Conservation (phyloP, 2,329 filamentous ascomycete genomes). For the Hymenotorrendiella dingleyae region DNA sequence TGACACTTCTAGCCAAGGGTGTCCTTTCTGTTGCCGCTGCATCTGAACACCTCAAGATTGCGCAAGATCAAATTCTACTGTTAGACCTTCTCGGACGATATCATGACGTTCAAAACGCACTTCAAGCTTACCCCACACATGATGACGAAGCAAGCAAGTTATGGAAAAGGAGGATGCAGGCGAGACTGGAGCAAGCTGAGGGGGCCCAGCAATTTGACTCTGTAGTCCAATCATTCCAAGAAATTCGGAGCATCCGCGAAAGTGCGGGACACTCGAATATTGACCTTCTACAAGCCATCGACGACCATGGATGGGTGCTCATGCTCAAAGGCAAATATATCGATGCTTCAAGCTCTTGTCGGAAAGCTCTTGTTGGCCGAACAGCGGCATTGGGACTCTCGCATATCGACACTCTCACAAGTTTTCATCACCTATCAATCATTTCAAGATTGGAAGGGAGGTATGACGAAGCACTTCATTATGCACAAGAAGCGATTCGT, state of each 20-base stretch:
- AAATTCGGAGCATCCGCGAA: conserved; percentile 12
- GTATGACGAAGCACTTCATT: conserved; percentile 18
- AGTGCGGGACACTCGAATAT: conserved; percentile 5
- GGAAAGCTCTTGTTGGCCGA: conserved; percentile 18
- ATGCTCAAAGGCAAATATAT: conserved; percentile 20
- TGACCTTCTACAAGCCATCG: conserved; percentile 11
- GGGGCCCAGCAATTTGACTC: conserved; percentile 19
- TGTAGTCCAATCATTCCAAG: conserved; percentile 13
- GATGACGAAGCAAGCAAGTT: conserved; percentile 9
- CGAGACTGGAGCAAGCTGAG: conserved; percentile 18
- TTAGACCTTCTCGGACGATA: conserved; percentile 20
- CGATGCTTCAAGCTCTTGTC: conserved; percentile 17
- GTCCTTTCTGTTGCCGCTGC: conserved; percentile 19
- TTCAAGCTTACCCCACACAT: conserved; percentile 15
- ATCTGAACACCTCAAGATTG: conserved; percentile 14
- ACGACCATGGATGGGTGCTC: conserved; percentile 15
- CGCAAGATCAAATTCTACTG: conserved; percentile 18
- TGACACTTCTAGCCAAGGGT: conserved; percentile 17
- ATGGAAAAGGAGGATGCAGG: conserved; percentile 24
- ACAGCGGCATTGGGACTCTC: conserved; percentile 15
- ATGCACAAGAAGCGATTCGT: conserved; percentile 17
- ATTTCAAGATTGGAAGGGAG: conserved; percentile 18
- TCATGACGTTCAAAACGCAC: conserved; percentile 16
- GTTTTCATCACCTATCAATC: conserved; percentile 18
- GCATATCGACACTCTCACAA: conserved; percentile 20